Conservation (phyloP, 495 filamentous ascomycete species). For the Aspergillus ellipticus region DNA sequence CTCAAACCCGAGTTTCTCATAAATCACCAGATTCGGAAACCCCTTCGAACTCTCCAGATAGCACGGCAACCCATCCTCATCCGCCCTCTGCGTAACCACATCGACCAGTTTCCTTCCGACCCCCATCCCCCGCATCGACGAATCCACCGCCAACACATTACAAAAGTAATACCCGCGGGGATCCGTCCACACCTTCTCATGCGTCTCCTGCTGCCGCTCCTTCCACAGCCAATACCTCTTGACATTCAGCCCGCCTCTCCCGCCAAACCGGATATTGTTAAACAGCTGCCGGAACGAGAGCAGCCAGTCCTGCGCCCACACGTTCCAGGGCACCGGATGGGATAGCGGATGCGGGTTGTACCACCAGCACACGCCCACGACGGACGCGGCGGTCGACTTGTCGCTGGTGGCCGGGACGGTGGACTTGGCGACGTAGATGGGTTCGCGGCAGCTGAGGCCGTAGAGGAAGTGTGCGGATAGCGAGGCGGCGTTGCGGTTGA, state of each 20-base stretch:
- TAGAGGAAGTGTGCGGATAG: slow-evolving; percentile 58
- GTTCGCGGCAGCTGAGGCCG: slow-evolving; percentile 55
- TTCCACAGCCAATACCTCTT: slow-evolving; percentile 59
- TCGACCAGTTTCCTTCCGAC: slow-evolving; percentile 58
- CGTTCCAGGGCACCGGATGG: slow-evolving; percentile 46
- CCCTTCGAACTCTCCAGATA: slow-evolving; percentile 64
- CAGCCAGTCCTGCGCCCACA: slow-evolving; percentile 54
- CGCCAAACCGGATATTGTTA: slow-evolving; percentile 58
- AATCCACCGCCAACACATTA: slow-evolving; percentile 64
- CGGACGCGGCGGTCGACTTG: slow-evolving; percentile 6
- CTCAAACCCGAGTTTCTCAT: slow-evolving; percentile 62
- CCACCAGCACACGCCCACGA: slow-evolving; percentile 66
- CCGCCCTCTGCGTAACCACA: slow-evolving; percentile 54
- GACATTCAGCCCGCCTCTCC: slow-evolving; percentile 60
- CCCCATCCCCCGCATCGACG: slow-evolving; percentile 55
- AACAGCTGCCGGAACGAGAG: slow-evolving; percentile 57
- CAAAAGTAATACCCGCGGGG: slow-evolving; percentile 64
- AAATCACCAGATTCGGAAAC: slow-evolving; percentile 62
- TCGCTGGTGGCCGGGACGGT: slow-evolving; percentile 16
- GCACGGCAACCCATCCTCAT: slow-evolving; percentile 55
- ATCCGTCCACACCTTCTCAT: slow-evolving; percentile 33
- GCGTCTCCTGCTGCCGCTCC: slow-evolving; percentile 35
- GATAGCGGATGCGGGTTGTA: slow-evolving; percentile 43
- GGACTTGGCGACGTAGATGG: slow-evolving; percentile 60
- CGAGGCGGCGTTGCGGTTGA: slow-evolving; percentile 57